These are phyloP conservation scores for Begonia fuchsioides DNA, from an alignment of 306 rosid genomes.

Conservation along the genomic window DNA sequence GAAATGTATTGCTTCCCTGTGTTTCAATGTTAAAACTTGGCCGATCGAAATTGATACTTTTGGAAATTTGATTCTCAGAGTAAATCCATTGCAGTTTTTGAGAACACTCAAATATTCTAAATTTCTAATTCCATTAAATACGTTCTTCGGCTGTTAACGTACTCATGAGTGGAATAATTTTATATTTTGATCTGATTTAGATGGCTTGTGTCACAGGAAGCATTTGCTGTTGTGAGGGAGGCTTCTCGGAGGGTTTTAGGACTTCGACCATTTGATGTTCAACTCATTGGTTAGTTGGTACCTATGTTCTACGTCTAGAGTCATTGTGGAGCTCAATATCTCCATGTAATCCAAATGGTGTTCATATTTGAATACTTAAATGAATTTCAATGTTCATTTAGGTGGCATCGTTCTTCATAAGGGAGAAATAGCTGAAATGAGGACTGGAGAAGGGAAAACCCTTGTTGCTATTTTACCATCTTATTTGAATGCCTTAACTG, in stretches of 20 bases:
- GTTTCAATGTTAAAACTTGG: too few relatives aligned
- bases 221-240: constrained; percentile 90
- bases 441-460: constrained; percentile 98
- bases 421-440: constrained; percentile 98
- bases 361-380: too few relatives aligned
- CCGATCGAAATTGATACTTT: too few relatives aligned
- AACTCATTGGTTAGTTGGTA: constrained; percentile 44
- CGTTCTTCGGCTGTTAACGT: too few relatives aligned
- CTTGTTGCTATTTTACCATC: constrained; percentile 93
- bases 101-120: too few relatives aligned
- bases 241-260: constrained; percentile 86
- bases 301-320: background rate
- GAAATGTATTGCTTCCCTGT: too few relatives aligned
- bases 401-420: constrained; percentile 98
- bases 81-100: too few relatives aligned
- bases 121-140: too few relatives aligned
- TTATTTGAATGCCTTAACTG: constrained; percentile 78
- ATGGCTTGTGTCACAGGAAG: constrained; percentile 41
- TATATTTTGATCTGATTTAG: background rate
- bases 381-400: constrained; percentile 12
- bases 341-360: background rate
- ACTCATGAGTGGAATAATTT: background rate
- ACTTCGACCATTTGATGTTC: constrained; percentile 95
- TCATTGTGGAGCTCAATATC: background rate
- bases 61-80: too few relatives aligned